Conservation (phyloP, 441 rosid genomes). For the Raphanus hybrid region DNA sequence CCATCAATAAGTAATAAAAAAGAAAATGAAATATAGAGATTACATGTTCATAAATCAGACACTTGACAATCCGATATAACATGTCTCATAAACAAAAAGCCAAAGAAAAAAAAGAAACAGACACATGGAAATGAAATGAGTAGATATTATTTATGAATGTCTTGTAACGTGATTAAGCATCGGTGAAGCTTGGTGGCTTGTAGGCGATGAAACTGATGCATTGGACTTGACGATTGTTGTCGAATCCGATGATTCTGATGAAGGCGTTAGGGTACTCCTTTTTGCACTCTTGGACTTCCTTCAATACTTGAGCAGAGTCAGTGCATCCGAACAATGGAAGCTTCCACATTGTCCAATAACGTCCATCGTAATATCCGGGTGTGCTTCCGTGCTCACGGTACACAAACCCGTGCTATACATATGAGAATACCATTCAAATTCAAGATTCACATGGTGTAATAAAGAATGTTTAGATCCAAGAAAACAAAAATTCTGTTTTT, state of each 20-base stretch:
- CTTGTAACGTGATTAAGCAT: constrained; percentile 6
- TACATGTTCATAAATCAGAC: constrained; percentile 41
- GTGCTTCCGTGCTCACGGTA: constrained; percentile 45
- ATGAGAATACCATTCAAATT: not conserved
- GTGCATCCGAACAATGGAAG: constrained; percentile 57
- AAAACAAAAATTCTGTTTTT: not conserved
- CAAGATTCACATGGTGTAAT: not conserved
- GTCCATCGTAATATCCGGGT: constrained; percentile 52
- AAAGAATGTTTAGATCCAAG: not conserved
- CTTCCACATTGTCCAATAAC: constrained; percentile 61
- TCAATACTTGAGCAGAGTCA: constrained; percentile 49
- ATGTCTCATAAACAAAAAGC: constrained; percentile 25
- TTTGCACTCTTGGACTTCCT: constrained; percentile 53
- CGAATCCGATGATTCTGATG: constrained; percentile 50
- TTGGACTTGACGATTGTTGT: constrained; percentile 51
- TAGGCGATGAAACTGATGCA: constrained; percentile 55
- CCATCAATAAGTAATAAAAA: constrained; percentile 4
- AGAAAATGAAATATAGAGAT: constrained; percentile 11
- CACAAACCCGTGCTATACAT: constrained; percentile 43
- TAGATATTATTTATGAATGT: constrained; percentile 18
- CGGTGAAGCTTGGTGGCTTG: constrained; percentile 44
- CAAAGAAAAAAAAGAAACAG: constrained; percentile 7
- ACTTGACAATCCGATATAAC: constrained; percentile 28
- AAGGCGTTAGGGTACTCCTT: constrained; percentile 45
- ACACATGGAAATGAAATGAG: constrained; percentile 26